Evolutionary conservation across 78 protist species (phyloP).

Genomic region (Neovahlkampfia damariscottae): DNA sequence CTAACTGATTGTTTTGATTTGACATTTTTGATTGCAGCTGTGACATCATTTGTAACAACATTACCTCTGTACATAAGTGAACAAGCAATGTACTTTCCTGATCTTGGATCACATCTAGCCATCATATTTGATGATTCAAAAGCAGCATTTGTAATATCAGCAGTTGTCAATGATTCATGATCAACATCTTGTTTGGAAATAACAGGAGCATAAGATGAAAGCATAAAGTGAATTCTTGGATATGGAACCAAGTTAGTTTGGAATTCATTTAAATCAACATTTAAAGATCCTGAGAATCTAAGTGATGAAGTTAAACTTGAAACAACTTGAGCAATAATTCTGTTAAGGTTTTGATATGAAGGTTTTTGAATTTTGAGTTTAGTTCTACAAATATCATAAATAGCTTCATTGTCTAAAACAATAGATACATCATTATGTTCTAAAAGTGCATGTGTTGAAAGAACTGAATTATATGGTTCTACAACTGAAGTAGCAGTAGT

Average conservation of each 20-base stretch:
- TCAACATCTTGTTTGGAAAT: conserved; percentile 10
- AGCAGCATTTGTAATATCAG: conserved; percentile 22
- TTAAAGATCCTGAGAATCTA: conserved; percentile 4
- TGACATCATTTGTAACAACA: conserved; percentile 32
- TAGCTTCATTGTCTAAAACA: conserved; percentile 24
- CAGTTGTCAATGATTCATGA: conserved; percentile 27
- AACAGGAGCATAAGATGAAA: conserved; percentile 38
- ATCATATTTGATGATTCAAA: conserved; percentile 23
- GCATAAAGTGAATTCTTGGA: conserved; percentile 30
- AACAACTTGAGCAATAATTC: conserved; percentile 26
- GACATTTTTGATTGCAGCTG: conserved; percentile 23
- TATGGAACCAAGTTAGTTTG: conserved; percentile 36
- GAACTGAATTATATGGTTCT: conserved; percentile 49
- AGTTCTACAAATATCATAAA: conserved; percentile 6
- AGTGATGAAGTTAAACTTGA: conserved; percentile 41
- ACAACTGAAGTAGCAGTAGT: conserved; percentile 20
- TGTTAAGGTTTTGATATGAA: conserved; percentile 24
- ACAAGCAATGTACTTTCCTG: conserved; percentile 30
- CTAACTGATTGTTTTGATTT: conserved; percentile 51
- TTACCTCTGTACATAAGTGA: conserved; percentile 35
- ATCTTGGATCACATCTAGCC: conserved; percentile 27
- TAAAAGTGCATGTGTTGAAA: conserved; percentile 1
- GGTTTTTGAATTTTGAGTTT: conserved; percentile 22
- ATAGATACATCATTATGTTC: conserved; percentile 17
- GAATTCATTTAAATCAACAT: conserved; percentile 13